Evolutionary conservation across 2,329 filamentous ascomycete species (phyloP).

Genomic region (Neopestalotiopsis rosae): DNA sequence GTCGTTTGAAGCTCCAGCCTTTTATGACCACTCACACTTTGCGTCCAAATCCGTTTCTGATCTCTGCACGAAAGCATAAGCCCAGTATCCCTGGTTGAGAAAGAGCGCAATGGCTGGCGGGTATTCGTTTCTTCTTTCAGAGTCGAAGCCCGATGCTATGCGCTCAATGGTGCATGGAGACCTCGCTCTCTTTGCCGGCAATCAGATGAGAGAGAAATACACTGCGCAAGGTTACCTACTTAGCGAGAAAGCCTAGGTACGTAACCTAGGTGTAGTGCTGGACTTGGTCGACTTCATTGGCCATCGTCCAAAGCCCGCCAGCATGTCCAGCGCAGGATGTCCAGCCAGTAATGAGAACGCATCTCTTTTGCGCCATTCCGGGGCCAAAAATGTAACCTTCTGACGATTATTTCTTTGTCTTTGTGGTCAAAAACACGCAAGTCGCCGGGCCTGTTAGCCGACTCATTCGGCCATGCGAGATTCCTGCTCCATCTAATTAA

Average conservation of each 20-base stretch:
- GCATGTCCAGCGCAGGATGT: not conserved
- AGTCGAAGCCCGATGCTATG: not conserved
- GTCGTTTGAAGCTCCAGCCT: not conserved
- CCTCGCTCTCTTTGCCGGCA: not conserved
- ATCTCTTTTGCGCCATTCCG: too few relatives aligned
- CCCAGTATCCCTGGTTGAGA: not conserved
- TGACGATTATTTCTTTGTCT: slow-evolving; percentile 1
- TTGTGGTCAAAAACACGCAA: not conserved
- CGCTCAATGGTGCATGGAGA: not conserved
- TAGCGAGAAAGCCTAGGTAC: too few relatives aligned
- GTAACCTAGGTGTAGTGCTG: not conserved
- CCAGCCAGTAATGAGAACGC: not conserved
- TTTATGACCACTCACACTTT: not conserved
- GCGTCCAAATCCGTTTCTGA: not conserved
- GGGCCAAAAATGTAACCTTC: slow-evolving; percentile 7
- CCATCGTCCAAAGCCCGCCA: not conserved
- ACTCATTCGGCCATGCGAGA: not conserved
- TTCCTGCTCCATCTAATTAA: slow-evolving; percentile 3
- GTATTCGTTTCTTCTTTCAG: not conserved
- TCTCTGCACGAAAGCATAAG: not conserved
- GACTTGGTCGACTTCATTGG: not conserved
- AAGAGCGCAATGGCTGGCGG: not conserved
- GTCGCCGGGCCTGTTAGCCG: not conserved
- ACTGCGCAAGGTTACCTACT: not conserved
- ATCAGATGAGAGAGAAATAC: not conserved